Conservation (phyloP, 1,284 basidiomycete species). For the Rhodotorula sp. region DNA sequence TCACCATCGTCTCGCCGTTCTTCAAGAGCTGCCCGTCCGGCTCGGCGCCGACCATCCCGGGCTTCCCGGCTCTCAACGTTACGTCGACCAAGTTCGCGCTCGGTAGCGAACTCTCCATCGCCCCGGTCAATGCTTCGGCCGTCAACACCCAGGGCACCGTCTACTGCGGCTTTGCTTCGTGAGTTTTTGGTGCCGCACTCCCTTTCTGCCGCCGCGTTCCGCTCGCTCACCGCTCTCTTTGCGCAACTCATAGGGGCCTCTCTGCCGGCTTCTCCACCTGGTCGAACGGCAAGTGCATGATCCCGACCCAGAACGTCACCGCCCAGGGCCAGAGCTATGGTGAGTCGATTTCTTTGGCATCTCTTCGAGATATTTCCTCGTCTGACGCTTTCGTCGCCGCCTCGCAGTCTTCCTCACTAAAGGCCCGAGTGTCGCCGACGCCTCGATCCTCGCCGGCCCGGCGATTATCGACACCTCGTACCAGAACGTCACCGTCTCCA, state of each 20-base stretch:
- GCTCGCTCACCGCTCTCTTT: no score
- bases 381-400: background rate
- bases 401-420: slow-evolving; percentile 35
- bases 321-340: slow-evolving; percentile 20
- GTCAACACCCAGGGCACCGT: slow-evolving; percentile 50
- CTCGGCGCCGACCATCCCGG: slow-evolving; percentile 51
- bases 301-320: slow-evolving; percentile 31
- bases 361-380: no score
- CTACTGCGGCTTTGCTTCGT: slow-evolving; percentile 40
- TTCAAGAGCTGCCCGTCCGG: slow-evolving; percentile 56
- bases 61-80: slow-evolving; percentile 53
- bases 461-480: slow-evolving; percentile 48
- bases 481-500: slow-evolving; percentile 17
- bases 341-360: no score
- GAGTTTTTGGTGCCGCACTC: background rate
- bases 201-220: slow-evolving; percentile 42
- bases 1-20: slow-evolving; percentile 42
- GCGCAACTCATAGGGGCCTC: slow-evolving; percentile 51
- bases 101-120: slow-evolving; percentile 49
- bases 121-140: slow-evolving; percentile 53
- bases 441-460: slow-evolving; percentile 56
- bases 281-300: slow-evolving; percentile 23
- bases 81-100: slow-evolving; percentile 43
- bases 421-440: slow-evolving; percentile 50
- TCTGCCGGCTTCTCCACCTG: slow-evolving; percentile 53